Conservation (phyloP, 139 green algal species). For the Trebouxia sp. region DNA sequence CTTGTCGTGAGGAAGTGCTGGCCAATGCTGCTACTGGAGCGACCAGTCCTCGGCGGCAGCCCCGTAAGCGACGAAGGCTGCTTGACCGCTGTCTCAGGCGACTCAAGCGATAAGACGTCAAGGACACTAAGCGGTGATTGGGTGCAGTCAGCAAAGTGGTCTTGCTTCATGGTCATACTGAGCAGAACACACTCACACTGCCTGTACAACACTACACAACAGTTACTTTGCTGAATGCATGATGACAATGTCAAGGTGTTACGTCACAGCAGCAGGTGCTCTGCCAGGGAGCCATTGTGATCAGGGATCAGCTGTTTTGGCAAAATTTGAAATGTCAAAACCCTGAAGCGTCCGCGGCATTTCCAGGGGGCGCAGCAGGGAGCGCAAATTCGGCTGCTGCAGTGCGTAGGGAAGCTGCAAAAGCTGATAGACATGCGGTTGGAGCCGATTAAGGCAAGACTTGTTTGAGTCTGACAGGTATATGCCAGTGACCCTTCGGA, state of each 20-base stretch:
- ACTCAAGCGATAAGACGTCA: constrained; percentile 18
- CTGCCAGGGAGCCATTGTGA: neutral
- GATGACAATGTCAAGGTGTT: neutral
- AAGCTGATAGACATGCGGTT: too few species aligned
- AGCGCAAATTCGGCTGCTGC: too few species aligned
- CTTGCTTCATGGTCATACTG: neutral
- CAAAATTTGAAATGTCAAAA: too few species aligned
- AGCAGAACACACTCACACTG: too few species aligned
- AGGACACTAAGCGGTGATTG: constrained; percentile 29
- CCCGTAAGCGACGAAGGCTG: neutral
- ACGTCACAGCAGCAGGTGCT: neutral
- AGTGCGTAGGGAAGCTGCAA: too few species aligned
- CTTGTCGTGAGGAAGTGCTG: neutral
- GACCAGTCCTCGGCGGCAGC: neutral
- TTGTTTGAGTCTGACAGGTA: too few species aligned
- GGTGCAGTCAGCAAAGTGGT: neutral
- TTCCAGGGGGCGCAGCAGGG: too few species aligned
- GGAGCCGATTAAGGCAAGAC: too few species aligned
- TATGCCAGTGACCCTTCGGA: too few species aligned
- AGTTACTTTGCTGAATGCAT: neutral
- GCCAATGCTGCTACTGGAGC: neutral
- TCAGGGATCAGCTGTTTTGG: too few species aligned
- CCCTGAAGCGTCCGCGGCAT: too few species aligned
- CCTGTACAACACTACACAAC: too few species aligned
- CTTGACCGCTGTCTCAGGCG: neutral